phyloP scores from a whole-genome alignment of 1,139 yeast genomes.

The Suhomyces terraborum region DNA sequence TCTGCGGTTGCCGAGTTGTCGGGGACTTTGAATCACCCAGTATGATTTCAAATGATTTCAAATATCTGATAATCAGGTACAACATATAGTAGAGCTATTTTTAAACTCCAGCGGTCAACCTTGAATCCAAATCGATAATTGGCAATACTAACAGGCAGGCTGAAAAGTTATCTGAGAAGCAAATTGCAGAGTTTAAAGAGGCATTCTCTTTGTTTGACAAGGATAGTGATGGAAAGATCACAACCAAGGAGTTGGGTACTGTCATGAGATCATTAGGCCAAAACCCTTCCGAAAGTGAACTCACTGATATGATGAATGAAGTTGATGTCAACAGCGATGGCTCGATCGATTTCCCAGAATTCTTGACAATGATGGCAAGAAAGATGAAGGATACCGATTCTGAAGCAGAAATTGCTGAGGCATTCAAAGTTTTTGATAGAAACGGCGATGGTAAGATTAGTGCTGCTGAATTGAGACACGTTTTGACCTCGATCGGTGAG shows the following conservation, averaged over 20 bases:
- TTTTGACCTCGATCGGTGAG: conserved; percentile 52
- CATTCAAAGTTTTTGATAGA: conserved; percentile 90
- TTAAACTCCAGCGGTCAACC: too few species aligned
- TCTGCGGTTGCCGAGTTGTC: neutral
- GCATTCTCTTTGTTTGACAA: conserved; percentile 96
- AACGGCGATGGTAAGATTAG: conserved; percentile 97
- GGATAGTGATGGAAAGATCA: conserved; percentile 94
- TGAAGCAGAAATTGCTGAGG: conserved; percentile 96
- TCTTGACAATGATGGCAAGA: conserved; percentile 86
- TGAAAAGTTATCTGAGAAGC: conserved; percentile 91
- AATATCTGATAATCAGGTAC: too few species aligned
- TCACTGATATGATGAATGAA: conserved; percentile 94
- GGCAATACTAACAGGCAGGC: conserved; percentile 43
- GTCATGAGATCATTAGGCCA: conserved; percentile 98
- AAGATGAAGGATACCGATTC: conserved; percentile 95
- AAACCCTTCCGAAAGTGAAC: conserved; percentile 94
- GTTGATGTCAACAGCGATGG: conserved; percentile 96
- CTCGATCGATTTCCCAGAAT: conserved; percentile 87
- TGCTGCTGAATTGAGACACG: conserved; percentile 95
- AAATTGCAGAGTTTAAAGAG: conserved; percentile 94
- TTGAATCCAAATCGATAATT: too few species aligned
- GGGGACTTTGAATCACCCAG: neutral
- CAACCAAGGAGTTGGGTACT: conserved; percentile 93
- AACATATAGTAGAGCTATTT: too few species aligned
- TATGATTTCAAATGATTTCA: neutral